Evolutionary conservation across 225 moss, liverwort and hornwort genomes (phyloP), one percentile per base, ranked within the genome.

Genomic region (Neckera pumila): DNA sequence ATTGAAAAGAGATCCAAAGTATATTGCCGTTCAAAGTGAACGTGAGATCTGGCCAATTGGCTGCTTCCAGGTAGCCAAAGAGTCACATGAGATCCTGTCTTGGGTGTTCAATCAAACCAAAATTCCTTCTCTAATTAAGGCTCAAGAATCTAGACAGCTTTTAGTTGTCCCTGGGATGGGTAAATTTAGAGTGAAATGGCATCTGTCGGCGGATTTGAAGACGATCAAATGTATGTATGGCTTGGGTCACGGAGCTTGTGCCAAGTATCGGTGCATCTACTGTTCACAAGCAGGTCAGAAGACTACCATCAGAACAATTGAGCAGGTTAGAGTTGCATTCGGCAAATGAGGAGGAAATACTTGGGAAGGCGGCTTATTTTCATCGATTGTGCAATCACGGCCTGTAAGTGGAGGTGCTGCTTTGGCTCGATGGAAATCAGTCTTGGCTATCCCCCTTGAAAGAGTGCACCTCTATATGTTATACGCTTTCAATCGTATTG

Each of bases 261-360:
- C n/a, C 21, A n/a, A 66, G 67, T 67, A n/a, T 2, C n/a, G 1
- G 10, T 67, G n/a, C n/a, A n/a, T n/a, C 11, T 67, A 67, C 1
- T n/a, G 22, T 67, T 67, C n/a, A 11, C 67, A 67, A n/a, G n/a
- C 4, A 1, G 7, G 2, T 22, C n/a, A 67, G 1, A n/a, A n/a
- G n/a, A n/a, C 9, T 1, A 18, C 11, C n/a, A 67, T 38, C 4
- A 12, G 21, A 38, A 67, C 12, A 67, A 0, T 4, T 0, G 3
- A 67, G 7, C 12, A 67, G 0, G n/a, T n/a, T 22, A 38, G 4
- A n/a, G 22, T 6, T n/a, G 20, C 67, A n/a, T 67, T 67, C 1
- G 4, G 22, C 21, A 67, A 67, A 67, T 11, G 11, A 66, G 20
- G 21, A n/a, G 11, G 66, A n/a, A 66, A 0, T n/a, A 21, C n/a